phyloP scores from a whole-genome alignment of 2,329 filamentous ascomycete species.

The Fulvia fulva region DNA sequence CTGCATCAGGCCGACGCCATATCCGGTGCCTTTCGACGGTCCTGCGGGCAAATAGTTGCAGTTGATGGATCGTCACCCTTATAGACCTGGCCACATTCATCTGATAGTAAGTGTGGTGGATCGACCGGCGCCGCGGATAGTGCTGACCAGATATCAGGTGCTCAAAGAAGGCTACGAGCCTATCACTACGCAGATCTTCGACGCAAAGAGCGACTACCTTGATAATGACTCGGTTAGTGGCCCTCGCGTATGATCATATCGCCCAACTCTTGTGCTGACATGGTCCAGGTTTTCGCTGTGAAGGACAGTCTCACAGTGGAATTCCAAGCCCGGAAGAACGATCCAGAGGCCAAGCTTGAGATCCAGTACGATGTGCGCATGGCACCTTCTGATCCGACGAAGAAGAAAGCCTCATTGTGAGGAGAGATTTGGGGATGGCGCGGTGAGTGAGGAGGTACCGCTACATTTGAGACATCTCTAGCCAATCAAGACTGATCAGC shows the following conservation, averaged over 20 bases:
- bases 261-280: neutral
- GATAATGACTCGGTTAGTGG: constrained; percentile 12
- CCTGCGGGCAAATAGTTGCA: constrained; percentile 51
- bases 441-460: neutral
- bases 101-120: constrained; percentile 8
- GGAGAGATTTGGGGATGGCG: neutral
- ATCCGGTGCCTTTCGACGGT: constrained; percentile 20
- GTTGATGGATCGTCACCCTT: constrained; percentile 58
- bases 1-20: constrained; percentile 24
- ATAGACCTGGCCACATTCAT: constrained; percentile 61
- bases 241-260: neutral
- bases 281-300: constrained; percentile 25
- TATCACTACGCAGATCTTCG: constrained; percentile 75
- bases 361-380: constrained; percentile 16
- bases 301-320: constrained; percentile 58
- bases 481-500: constrained; percentile 25
- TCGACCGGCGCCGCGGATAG: no score
- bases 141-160: neutral
- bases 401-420: constrained; percentile 1
- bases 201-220: constrained; percentile 35
- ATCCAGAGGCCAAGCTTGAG: constrained; percentile 33
- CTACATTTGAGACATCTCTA: constrained; percentile 17
- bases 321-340: constrained; percentile 51
- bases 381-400: constrained; percentile 9
- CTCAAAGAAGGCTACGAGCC: constrained; percentile 57